Percentiles rank a stretch among this genome's conserved stretches.
phyloP scores from a whole-genome alignment of 352 stramenopile species.

The Globisporangium recalcitrans region DNA sequence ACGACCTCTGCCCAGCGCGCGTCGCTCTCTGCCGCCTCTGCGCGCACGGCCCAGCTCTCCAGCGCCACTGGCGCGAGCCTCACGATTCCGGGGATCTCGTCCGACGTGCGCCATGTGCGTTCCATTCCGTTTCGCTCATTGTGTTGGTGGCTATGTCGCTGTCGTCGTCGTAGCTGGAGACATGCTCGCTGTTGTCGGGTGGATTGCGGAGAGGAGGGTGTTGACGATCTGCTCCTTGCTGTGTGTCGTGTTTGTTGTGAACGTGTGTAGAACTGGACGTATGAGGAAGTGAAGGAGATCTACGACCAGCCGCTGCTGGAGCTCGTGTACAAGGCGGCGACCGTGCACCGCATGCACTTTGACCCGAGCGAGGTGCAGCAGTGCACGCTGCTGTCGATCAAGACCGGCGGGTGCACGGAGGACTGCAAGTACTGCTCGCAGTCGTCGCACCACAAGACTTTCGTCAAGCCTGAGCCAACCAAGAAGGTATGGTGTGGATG shows the following conservation, averaged over 20 bases:
- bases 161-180: not conserved
- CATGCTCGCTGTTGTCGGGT: not conserved
- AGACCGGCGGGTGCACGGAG: constrained; percentile 94
- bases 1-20: constrained; percentile 7
- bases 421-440: constrained; percentile 97
- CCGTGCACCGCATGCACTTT: constrained; percentile 97
- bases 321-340: constrained; percentile 95
- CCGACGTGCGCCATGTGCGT: constrained; percentile 51
- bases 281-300: constrained; percentile 92
- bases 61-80: constrained; percentile 31
- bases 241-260: not conserved
- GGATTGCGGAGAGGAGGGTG: not conserved
- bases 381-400: constrained; percentile 97
- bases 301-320: constrained; percentile 95
- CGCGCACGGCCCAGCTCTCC: constrained; percentile 25
- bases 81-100: constrained; percentile 58
- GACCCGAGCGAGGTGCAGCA: constrained; percentile 96
- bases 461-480: constrained; percentile 96
- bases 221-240: not conserved
- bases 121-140: not conserved
- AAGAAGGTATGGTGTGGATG: constrained; percentile 73
- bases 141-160: not conserved
- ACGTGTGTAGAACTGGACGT: constrained; percentile 87
- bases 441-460: constrained; percentile 96
- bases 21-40: not conserved